phyloP scores from a whole-genome alignment of 2,329 filamentous ascomycete genomes.

The Fonsecaea pedrosoi region DNA sequence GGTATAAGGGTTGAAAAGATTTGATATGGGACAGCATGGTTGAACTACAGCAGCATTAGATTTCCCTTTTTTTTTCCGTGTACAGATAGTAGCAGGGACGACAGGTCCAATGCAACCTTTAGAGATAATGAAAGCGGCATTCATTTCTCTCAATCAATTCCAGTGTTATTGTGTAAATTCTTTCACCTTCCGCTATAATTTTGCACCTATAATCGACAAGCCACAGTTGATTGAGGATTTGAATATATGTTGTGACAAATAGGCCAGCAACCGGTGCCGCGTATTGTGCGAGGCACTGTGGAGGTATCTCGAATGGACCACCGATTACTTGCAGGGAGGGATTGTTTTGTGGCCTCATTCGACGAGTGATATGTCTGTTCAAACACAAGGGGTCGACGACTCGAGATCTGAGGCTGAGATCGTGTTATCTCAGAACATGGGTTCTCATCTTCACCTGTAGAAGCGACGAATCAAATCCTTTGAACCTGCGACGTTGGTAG shows the following conservation, averaged over 20 bases:
- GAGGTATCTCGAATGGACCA: too few species aligned
- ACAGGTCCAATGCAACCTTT: constrained; percentile 1
- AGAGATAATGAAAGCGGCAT: constrained; percentile 34
- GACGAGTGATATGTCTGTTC: not conserved
- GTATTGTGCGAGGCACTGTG: too few species aligned
- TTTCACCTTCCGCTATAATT: not conserved
- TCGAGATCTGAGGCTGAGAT: constrained; percentile 1
- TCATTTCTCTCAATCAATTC: constrained; percentile 19
- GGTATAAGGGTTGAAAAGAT: constrained; percentile 4
- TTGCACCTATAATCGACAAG: not conserved
- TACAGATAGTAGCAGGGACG: constrained; percentile 20
- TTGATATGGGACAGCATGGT: constrained; percentile 7
- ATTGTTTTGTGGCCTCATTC: not conserved
- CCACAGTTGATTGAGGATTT: not conserved
- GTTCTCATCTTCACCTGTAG: constrained; percentile 1
- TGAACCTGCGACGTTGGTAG: not conserved
- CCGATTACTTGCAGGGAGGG: not conserved
- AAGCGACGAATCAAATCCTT: not conserved
- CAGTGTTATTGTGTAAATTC: not conserved
- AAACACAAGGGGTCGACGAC: not conserved
- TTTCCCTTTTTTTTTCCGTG: constrained; percentile 26
- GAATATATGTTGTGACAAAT: not conserved
- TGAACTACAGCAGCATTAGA: constrained; percentile 23
- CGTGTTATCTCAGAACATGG: not conserved
- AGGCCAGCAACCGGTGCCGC: too few species aligned